Conservation (phyloP, 1,139 yeast genomes). For the Suhomyces terraborum region DNA sequence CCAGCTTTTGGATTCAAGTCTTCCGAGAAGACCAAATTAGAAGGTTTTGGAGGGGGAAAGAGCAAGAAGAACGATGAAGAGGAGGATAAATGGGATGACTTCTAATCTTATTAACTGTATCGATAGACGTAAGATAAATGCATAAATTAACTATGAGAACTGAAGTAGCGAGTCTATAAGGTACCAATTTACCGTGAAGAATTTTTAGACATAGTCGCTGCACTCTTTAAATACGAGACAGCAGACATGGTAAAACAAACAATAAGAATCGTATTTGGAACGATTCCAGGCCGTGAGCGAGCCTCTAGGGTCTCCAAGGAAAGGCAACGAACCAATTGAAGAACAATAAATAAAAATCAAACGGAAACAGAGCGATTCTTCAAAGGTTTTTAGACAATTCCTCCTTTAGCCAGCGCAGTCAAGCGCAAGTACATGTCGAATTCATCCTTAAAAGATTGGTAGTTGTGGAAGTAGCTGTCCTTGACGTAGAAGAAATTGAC, state of each 20-base stretch:
- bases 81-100: constrained; percentile 51
- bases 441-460: constrained; percentile 43
- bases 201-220: not conserved
- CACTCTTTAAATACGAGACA: constrained; percentile 1
- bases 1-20: constrained; percentile 80
- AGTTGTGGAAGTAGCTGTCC: constrained; percentile 55
- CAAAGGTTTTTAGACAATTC: not conserved
- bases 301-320: too few relatives aligned
- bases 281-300: too few relatives aligned
- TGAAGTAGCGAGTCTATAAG: constrained; percentile 6
- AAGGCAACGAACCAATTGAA: not conserved
- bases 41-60: constrained; percentile 50
- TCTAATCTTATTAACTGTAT: constrained; percentile 21
- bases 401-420: constrained; percentile 10
- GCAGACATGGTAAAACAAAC: not conserved
- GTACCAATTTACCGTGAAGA: not conserved
- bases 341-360: too few relatives aligned
- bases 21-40: constrained; percentile 55
- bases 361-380: too few relatives aligned
- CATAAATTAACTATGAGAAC: constrained; percentile 5
- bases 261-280: not conserved
- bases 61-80: constrained; percentile 31
- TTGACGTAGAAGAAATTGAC: constrained; percentile 51
- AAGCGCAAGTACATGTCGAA: constrained; percentile 23
- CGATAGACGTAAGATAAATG: constrained; percentile 2